Evolutionary conservation across 495 filamentous ascomycete species (phyloP).

Genomic region (Evernia prunastri): DNA sequence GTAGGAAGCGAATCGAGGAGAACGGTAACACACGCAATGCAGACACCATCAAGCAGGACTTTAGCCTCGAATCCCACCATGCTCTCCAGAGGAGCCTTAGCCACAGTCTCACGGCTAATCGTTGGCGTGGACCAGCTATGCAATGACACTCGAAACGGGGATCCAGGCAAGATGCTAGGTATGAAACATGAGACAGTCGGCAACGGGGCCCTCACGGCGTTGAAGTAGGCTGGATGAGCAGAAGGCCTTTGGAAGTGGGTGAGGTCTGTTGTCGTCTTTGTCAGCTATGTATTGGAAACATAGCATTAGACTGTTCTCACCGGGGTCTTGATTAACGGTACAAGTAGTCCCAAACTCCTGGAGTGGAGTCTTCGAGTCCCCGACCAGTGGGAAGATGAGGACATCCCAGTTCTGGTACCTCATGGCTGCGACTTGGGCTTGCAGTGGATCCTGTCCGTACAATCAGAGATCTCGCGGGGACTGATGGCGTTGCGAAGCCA

Average conservation of each 20-base stretch:
- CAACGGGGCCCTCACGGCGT: conserved; percentile 30
- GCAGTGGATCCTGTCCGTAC: background rate
- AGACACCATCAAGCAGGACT: conserved; percentile 63
- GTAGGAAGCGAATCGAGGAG: background rate
- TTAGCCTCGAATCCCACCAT: conserved; percentile 59
- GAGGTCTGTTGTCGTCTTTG: conserved; percentile 27
- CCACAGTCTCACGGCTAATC: conserved; percentile 53
- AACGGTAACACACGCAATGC: conserved; percentile 50
- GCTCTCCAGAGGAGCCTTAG: conserved; percentile 55
- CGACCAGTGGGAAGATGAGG: conserved; percentile 61
- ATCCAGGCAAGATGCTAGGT: conserved; percentile 54
- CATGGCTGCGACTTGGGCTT: conserved; percentile 43
- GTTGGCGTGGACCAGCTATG: conserved; percentile 71
- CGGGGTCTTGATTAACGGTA: conserved; percentile 62
- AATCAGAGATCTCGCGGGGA: background rate
- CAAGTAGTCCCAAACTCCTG: conserved; percentile 86
- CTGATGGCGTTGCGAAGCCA: background rate
- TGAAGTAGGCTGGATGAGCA: conserved; percentile 28
- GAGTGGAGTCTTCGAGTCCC: conserved; percentile 54
- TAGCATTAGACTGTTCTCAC: conserved; percentile 32
- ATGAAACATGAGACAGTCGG: conserved; percentile 75
- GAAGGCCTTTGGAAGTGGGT: conserved; percentile 8
- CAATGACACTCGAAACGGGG: conserved; percentile 68
- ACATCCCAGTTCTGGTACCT: conserved; percentile 83
- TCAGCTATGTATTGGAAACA: conserved; percentile 21